Conservation (phyloP, 164 flowering plant species). For the Litsea cubeba region DNA sequence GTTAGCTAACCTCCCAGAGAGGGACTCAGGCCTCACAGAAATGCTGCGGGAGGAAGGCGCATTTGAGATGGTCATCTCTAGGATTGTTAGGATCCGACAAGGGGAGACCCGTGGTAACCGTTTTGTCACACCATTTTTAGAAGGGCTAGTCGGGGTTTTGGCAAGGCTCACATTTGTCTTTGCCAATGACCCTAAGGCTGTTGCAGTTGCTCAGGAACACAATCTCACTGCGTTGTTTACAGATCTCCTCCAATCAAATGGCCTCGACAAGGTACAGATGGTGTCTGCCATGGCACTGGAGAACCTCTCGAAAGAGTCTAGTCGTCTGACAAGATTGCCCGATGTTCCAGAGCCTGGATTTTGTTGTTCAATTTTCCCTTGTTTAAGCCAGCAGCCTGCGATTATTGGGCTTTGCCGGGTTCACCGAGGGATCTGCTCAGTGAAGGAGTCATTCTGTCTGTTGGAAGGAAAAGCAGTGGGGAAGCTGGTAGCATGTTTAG, state of each 20-base stretch:
- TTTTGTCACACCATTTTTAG: slow-evolving; percentile 73
- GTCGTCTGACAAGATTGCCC: slow-evolving; percentile 55
- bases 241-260: slow-evolving; percentile 72
- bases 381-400: slow-evolving; percentile 61
- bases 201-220: slow-evolving; percentile 55
- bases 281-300: slow-evolving; percentile 80
- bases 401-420: slow-evolving; percentile 63
- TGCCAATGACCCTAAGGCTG: slow-evolving; percentile 50
- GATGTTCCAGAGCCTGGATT: slow-evolving; percentile 61
- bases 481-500: slow-evolving; percentile 71
- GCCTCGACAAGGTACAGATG: slow-evolving; percentile 85
- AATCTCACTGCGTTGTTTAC: slow-evolving; percentile 63
- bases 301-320: slow-evolving; percentile 67
- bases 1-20: slow-evolving; percentile 84
- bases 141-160: slow-evolving; percentile 79
- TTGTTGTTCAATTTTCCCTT: slow-evolving; percentile 61
- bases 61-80: slow-evolving; percentile 45
- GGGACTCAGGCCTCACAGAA: slow-evolving; percentile 71
- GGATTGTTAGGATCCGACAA: slow-evolving; percentile 45
- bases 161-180: slow-evolving; percentile 75
- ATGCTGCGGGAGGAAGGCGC: slow-evolving; percentile 73
- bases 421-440: slow-evolving; percentile 71
- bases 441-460: slow-evolving; percentile 72
- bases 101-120: slow-evolving; percentile 73
- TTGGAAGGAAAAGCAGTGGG: slow-evolving; percentile 72